Base-by-base conservation (phyloP, 2,329 filamentous ascomycete genomes). In the Ophiosphaerella narmari region DNA sequence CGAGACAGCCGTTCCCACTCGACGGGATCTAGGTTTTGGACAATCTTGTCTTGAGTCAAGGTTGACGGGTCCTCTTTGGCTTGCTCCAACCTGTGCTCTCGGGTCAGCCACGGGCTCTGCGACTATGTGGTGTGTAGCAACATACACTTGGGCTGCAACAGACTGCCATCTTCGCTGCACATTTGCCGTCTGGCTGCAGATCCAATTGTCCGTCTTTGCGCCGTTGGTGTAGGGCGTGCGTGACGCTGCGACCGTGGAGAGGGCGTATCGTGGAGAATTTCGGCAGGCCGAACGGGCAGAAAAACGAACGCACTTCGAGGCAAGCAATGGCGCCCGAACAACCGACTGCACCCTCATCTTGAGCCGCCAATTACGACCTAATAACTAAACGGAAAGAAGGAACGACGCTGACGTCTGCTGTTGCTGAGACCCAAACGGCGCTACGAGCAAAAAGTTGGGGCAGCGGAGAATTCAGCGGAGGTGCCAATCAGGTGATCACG, bases 1-100 rank as follows among this genome's bases (percentile, higher is more conserved):
- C 83, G 86, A 44, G 88, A 85, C 57, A 99, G 76, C 55, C 93
- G 85, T 55, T 86, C 82, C 50, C 85, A 86, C 77, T 99, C 94
- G 53, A 86, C 83, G 29, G 90, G 85, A 63, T 86, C 85, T 74
- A 97, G 87, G 70, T 91, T 92, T 62, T 89, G 85, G 45, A 91
- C 87, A 56, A 95, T 87, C 14, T 81, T 80, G 48, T 85, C 80
- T 69, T 86, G 83, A 2, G 83, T 79, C 43, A 88, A 75, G 38
- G 75, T 72, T 36, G 79, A 78, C 7, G 84, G 83, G 59, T 84
- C 79, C 43, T 79, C 77, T 36, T 79, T 76, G 13, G 84, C 84
- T 60, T 84, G 77, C 66, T 86, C 82, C 38, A 74, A 50, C 26
- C 71, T 74, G 47, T 24, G 49, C 16, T 36, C n/a, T 34, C 13